Evolutionary conservation across 371 early-diverging fungal species (phyloP).

Genomic region (Syncephalastrum racemosum): DNA sequence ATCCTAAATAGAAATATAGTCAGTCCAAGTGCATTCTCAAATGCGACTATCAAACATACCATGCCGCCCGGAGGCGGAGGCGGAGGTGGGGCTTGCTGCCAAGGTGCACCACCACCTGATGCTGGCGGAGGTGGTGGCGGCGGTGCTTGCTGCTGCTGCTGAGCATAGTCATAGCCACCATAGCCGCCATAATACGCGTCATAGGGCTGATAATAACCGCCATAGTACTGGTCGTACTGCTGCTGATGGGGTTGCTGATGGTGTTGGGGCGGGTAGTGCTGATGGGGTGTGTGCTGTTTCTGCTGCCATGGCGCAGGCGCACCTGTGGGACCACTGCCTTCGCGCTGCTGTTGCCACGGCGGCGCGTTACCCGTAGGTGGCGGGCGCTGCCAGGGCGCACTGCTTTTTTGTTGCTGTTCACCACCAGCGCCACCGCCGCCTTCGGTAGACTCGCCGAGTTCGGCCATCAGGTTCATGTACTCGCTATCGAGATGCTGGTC

Average conservation of each 20-base stretch:
- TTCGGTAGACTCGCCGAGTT: slow-evolving; percentile 69
- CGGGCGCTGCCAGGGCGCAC: slow-evolving; percentile 59
- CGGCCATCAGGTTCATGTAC: slow-evolving; percentile 89
- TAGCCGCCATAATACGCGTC: slow-evolving; percentile 25
- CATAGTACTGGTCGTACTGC: not conserved
- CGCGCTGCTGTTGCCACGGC: slow-evolving; percentile 36
- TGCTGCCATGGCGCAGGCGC: slow-evolving; percentile 11
- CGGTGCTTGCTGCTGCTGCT: slow-evolving; percentile 29
- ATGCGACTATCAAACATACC: slow-evolving; percentile 9
- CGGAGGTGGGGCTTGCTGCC: slow-evolving; percentile 17
- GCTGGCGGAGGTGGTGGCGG: slow-evolving; percentile 25
- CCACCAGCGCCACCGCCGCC: too few relatives aligned
- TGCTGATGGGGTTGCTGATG: slow-evolving; percentile 2
- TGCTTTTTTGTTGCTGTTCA: slow-evolving; percentile 22
- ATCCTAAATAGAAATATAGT: not conserved
- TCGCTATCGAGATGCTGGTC: slow-evolving; percentile 88
- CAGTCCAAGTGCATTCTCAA: too few relatives aligned
- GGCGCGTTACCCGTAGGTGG: slow-evolving; percentile 31
- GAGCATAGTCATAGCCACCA: slow-evolving; percentile 18
- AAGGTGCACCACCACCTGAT: slow-evolving; percentile 15
- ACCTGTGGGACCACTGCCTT: slow-evolving; percentile 2
- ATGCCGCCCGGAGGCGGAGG: slow-evolving; percentile 18
- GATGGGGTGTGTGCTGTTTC: not conserved
- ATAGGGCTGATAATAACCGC: slow-evolving; percentile 18
- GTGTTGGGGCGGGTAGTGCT: slow-evolving; percentile 2